These are phyloP conservation scores for Acer saccharum DNA, from an alignment of 345 rosid genomes.

Conservation along the genomic window DNA sequence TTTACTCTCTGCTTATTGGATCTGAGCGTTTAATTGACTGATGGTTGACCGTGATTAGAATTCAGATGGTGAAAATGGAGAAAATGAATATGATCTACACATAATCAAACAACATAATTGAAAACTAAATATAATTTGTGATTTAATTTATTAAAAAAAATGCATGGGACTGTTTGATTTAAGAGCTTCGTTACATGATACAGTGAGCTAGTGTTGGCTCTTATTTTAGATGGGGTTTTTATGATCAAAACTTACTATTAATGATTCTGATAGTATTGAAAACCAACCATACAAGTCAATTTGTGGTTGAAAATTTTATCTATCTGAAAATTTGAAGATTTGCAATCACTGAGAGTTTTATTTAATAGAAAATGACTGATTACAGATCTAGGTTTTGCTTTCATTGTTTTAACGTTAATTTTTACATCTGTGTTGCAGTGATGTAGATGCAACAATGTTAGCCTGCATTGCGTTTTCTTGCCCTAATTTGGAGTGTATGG, in stretches of 20 bases:
- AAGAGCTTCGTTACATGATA: background rate
- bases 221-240: background rate
- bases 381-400: background rate
- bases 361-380: background rate
- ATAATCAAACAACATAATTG: background rate
- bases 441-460: conserved; percentile 82
- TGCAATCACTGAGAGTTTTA: background rate
- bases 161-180: conserved; percentile 6
- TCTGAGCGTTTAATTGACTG: conserved; percentile 35
- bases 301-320: background rate
- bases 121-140: background rate
- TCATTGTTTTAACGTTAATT: background rate
- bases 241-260: background rate
- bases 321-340: background rate
- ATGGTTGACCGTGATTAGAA: conserved; percentile 1
- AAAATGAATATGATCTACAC: conserved; percentile 5
- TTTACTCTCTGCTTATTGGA: conserved; percentile 29
- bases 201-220: conserved; percentile 17
- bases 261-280: background rate
- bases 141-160: conserved; percentile 5
- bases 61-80: background rate
- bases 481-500: conserved; percentile 83
- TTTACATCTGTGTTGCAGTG: conserved; percentile 51
- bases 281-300: background rate
- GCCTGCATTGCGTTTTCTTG: conserved; percentile 98